Conservation (phyloP, 2,329 filamentous ascomycete species). For the Verticillium klebahnii region DNA sequence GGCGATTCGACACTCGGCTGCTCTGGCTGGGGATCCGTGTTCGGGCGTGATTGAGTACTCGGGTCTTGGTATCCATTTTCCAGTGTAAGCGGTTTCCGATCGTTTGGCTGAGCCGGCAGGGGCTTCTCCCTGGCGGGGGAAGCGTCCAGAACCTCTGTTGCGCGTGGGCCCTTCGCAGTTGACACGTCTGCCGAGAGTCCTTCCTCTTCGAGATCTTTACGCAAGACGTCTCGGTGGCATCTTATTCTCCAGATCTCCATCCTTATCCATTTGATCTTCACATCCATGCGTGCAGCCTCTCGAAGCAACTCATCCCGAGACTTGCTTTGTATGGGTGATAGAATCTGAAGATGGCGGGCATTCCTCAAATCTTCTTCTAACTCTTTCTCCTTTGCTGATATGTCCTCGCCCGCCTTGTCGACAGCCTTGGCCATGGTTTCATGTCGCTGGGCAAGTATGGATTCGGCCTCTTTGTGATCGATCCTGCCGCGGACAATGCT, state of each 20-base stretch:
- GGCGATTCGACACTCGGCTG: constrained; percentile 29
- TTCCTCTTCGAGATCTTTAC: constrained; percentile 82
- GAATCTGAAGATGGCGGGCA: constrained; percentile 80
- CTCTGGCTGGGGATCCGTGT: background rate
- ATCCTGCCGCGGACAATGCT: constrained; percentile 69
- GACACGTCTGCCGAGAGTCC: constrained; percentile 15
- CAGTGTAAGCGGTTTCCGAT: background rate
- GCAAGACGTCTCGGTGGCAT: constrained; percentile 84
- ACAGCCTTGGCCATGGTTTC: constrained; percentile 84
- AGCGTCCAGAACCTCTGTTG: constrained; percentile 16
- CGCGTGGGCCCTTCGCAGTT: constrained; percentile 30
- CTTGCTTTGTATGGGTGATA: constrained; percentile 88
- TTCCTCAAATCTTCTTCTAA: constrained; percentile 83
- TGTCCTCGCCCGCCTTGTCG: constrained; percentile 72
- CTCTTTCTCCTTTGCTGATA: constrained; percentile 67
- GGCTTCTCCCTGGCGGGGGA: constrained; percentile 17
- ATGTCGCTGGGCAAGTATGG: constrained; percentile 77
- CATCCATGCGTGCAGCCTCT: constrained; percentile 77
- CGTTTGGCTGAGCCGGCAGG: background rate
- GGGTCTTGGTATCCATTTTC: background rate
- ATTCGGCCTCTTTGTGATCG: constrained; percentile 77
- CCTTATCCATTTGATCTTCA: constrained; percentile 88
- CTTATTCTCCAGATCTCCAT: constrained; percentile 90
- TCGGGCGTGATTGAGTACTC: background rate
- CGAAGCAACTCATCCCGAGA: constrained; percentile 82